These are phyloP conservation scores for Tuber aestivum DNA, from an alignment of 495 filamentous ascomycete genomes.

Conservation along the genomic window DNA sequence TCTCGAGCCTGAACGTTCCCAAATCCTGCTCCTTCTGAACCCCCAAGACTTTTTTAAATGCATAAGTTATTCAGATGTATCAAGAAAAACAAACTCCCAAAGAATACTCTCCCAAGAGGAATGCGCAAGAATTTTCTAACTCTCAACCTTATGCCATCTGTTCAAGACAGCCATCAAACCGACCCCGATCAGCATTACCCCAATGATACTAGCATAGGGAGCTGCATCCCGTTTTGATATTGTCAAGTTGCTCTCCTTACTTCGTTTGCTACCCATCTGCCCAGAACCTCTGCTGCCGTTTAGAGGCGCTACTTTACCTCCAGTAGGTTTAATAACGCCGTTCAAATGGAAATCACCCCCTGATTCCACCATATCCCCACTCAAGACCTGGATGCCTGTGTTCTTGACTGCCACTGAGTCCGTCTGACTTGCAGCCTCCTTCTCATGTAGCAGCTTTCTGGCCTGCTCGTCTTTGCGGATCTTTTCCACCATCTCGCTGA, in stretches of 20 bases:
- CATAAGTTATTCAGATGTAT: constrained; percentile 31
- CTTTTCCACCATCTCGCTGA: constrained; percentile 84
- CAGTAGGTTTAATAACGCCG: constrained; percentile 28
- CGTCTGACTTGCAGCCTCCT: constrained; percentile 42
- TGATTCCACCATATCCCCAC: constrained; percentile 14
- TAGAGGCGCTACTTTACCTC: constrained; percentile 12
- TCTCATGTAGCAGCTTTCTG: constrained; percentile 24
- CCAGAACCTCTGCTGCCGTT: constrained; percentile 20
- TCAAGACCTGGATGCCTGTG: constrained; percentile 28
- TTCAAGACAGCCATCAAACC: constrained; percentile 94
- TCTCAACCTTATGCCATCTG: constrained; percentile 53
- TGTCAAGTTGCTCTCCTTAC: constrained; percentile 23
- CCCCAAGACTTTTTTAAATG: constrained; percentile 38
- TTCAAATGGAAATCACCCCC: constrained; percentile 7
- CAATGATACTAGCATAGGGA: constrained; percentile 81
- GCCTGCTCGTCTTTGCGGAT: constrained; percentile 62
- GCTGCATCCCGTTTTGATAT: constrained; percentile 51
- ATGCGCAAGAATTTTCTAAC: constrained; percentile 28
- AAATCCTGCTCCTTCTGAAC: constrained; percentile 20
- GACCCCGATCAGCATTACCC: constrained; percentile 82
- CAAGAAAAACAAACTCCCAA: constrained; percentile 26
- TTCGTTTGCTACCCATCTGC: constrained; percentile 13
- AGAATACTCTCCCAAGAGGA: constrained; percentile 26
- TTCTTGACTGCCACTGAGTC: constrained; percentile 44
- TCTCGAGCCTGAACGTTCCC: constrained; percentile 30